Evolutionary conservation across 2,329 filamentous ascomycete species (phyloP).

Genomic region (Hymenoscyphus repandus): DNA sequence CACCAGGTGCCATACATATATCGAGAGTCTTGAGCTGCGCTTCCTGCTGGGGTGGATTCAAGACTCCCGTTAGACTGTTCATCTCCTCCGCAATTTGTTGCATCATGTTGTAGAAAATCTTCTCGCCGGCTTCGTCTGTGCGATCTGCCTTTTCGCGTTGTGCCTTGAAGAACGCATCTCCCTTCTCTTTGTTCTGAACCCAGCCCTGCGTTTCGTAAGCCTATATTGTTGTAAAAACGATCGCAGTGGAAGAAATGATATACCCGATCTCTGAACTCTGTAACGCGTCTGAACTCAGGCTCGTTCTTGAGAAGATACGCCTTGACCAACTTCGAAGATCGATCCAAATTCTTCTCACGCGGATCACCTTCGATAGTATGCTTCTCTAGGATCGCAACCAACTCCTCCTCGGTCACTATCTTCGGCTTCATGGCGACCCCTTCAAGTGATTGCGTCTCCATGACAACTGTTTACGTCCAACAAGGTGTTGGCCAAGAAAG

Average conservation of each 20-base stretch:
- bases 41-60: not conserved
- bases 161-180: slow-evolving; percentile 38
- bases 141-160: slow-evolving; percentile 37
- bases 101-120: slow-evolving; percentile 40
- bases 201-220: slow-evolving; percentile 23
- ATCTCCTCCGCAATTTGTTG: slow-evolving; percentile 38
- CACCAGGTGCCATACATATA: slow-evolving; percentile 24
- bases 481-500: not conserved
- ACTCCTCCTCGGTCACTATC: slow-evolving; percentile 3
- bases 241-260: not conserved
- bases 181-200: slow-evolving; percentile 41
- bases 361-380: slow-evolving; percentile 4
- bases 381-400: slow-evolving; percentile 3
- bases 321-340: slow-evolving; percentile 12
- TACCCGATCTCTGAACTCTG: slow-evolving; percentile 17
- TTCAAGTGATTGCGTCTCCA: not conserved
- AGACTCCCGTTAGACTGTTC: slow-evolving; percentile 23
- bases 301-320: slow-evolving; percentile 16
- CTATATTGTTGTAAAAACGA: too few species aligned
- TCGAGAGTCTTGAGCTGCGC: slow-evolving; percentile 20
- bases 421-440: not conserved
- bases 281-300: slow-evolving; percentile 15
- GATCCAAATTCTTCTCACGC: slow-evolving; percentile 1
- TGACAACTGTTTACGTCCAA: not conserved
- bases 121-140: slow-evolving; percentile 14